Evolutionary conservation across 257 asterid species (phyloP).

Genomic region (Solanum etuberosum): DNA sequence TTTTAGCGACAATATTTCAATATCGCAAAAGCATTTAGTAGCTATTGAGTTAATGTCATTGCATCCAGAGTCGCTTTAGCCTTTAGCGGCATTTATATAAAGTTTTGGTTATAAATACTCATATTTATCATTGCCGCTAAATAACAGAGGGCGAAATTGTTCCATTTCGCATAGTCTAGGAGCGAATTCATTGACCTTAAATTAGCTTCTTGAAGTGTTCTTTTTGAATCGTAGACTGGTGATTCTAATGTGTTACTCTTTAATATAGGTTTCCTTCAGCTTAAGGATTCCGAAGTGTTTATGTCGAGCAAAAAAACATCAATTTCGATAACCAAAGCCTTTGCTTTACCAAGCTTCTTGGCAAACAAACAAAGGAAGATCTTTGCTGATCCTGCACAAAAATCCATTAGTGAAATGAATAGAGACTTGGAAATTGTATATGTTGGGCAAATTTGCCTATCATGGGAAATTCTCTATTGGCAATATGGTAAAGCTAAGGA

Average conservation of each 20-base stretch:
- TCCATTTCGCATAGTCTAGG: neutral
- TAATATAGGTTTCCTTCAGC: slow-evolving; percentile 53
- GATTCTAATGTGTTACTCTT: neutral
- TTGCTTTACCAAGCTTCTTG: slow-evolving; percentile 25
- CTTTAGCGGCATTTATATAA: neutral
- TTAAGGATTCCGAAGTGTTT: slow-evolving; percentile 48
- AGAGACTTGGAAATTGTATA: slow-evolving; percentile 58
- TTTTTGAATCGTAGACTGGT: neutral
- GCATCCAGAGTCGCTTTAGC: neutral
- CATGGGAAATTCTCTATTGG: slow-evolving; percentile 80
- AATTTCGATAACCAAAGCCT: slow-evolving; percentile 13
- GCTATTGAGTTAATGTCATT: neutral
- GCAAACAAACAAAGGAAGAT: slow-evolving; percentile 39
- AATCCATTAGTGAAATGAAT: slow-evolving; percentile 38
- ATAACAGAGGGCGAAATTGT: neutral
- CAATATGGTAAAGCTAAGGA: slow-evolving; percentile 36
- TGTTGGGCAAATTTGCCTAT: slow-evolving; percentile 64
- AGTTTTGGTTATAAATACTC: neutral
- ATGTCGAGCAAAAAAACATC: slow-evolving; percentile 20
- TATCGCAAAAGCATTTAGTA: neutral
- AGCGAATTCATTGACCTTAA: neutral
- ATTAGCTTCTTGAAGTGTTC: neutral
- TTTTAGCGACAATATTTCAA: neutral
- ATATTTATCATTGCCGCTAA: neutral
- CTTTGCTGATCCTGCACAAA: slow-evolving; percentile 51